Base-by-base conservation (phyloP, 805 yeast species). In the Candida railenensis region DNA sequence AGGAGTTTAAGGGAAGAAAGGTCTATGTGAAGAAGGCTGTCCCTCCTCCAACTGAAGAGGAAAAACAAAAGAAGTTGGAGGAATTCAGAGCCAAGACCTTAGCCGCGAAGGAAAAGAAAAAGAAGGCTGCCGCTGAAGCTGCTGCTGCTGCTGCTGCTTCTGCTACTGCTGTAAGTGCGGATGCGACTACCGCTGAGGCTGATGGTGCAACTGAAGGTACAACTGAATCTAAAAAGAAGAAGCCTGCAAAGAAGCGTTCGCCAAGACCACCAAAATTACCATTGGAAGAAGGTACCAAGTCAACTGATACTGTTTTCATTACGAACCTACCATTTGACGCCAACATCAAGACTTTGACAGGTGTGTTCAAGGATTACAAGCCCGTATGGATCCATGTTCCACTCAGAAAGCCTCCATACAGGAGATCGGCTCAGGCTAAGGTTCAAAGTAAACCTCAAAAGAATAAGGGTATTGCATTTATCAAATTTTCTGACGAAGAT, bases 401-500 rank as follows among this genome's bases (percentile, higher is more conserved):
- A 46, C 64, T 71, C 41, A 73, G 76, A 53, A 69, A 65, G 36
- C 63, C 80, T 16, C 78, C 83, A 15, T 62, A 57, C 42, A 65
- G 63, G 44, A 55, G 79, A 21, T 65, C 74, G 50, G 67, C 69
- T 56, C 70, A 68, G 52, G 66, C 77, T 46, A 71, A 70, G 56
- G 73, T 67, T 33, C 66, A 69, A 47, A 78, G 79, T 41, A 71
- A 75, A 50, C 66, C 66, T 50, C 47, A 36, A 36, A 51, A 53
- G 16, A 80, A 80, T 57, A 80, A 78, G 58, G 90, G 90, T 37
- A 80, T 79, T 62, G 87, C 85, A 3, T 80, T 85, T 59, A 79
- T 82, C 52, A 78, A 77, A 52, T 81, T 84, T 53, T 73, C 79
- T 42, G 67, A 75, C 48, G 80, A 82, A 53, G 86, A 78, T 42